Evolutionary conservation across 306 rosid genomes (phyloP).

Genomic region (Lathyrus oleraceus): DNA sequence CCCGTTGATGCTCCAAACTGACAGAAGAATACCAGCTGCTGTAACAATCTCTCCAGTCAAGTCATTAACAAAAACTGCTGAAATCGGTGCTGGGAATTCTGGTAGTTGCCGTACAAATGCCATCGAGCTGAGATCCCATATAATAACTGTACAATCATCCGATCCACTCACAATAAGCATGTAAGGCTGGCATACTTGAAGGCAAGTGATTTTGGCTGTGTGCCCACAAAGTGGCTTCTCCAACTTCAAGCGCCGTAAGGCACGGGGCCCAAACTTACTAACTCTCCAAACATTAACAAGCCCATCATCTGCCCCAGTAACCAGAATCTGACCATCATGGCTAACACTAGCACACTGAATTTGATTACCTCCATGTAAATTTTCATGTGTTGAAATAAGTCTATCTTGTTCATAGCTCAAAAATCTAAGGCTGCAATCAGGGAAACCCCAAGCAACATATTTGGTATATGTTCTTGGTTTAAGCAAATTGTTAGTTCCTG

Average conservation of each 20-base stretch:
- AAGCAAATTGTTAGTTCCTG: conserved; percentile 70
- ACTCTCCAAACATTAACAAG: conserved; percentile 93
- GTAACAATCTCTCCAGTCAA: conserved; percentile 94
- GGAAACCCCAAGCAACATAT: conserved; percentile 96
- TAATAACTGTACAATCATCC: conserved; percentile 87
- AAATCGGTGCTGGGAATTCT: conserved; percentile 81
- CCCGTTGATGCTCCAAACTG: conserved; percentile 96
- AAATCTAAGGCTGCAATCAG: conserved; percentile 94
- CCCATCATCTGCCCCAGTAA: conserved; percentile 97
- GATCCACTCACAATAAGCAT: conserved; percentile 98
- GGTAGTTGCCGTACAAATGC: conserved; percentile 94
- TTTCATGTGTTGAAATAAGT: conserved; percentile 95
- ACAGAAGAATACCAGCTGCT: conserved; percentile 92
- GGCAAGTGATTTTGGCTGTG: conserved; percentile 81
- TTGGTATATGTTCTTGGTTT: conserved; percentile 93
- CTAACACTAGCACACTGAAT: conserved; percentile 82
- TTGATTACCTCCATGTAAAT: conserved; percentile 90
- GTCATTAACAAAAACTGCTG: conserved; percentile 89
- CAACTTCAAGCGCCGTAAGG: conserved; percentile 65
- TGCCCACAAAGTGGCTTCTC: conserved; percentile 95
- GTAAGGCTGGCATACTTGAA: conserved; percentile 95
- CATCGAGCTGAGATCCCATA: conserved; percentile 98
- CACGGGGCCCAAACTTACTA: conserved; percentile 68
- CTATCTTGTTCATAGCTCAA: conserved; percentile 90
- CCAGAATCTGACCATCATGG: conserved; percentile 88